phyloP scores from a whole-genome alignment of 176 grass and related monocot genomes.

The Cenchrus purpureus region DNA sequence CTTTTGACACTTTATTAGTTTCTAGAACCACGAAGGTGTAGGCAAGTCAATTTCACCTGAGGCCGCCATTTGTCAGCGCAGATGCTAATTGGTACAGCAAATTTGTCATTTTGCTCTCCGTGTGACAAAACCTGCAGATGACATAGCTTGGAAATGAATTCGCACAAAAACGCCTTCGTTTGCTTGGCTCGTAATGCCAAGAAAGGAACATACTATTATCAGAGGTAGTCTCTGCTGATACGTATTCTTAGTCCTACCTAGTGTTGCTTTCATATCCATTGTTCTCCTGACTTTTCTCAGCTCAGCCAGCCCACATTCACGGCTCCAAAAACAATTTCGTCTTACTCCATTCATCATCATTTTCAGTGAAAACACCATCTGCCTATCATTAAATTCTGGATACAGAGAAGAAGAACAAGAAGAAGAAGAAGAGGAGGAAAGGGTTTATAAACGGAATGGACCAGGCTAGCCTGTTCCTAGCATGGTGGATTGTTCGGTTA shows the following conservation, averaged over 20 bases:
- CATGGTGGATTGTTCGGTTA: neutral
- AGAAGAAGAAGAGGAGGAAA: too few species aligned
- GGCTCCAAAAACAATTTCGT: neutral
- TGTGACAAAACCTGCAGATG: neutral
- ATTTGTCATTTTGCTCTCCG: neutral
- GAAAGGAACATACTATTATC: neutral
- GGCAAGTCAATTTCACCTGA: constrained; percentile 16
- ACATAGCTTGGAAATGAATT: neutral
- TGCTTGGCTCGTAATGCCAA: neutral
- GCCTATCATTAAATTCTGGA: neutral
- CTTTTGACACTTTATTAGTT: neutral
- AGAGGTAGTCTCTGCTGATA: constrained; percentile 2
- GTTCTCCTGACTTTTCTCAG: constrained; percentile 4
- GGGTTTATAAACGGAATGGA: neutral
- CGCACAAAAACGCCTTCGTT: neutral
- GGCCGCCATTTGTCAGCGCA: constrained; percentile 12
- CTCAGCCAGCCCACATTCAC: too few species aligned
- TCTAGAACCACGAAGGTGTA: constrained; percentile 23
- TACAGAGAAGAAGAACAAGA: neutral
- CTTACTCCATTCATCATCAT: neutral
- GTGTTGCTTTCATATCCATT: neutral
- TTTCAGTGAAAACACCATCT: neutral
- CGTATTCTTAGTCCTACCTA: neutral
- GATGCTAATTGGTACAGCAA: neutral
- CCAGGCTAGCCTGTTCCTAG: neutral